Conservation (phyloP, 108 stramenopile genomes). For the Cyclotella choctawhatcheeana region DNA sequence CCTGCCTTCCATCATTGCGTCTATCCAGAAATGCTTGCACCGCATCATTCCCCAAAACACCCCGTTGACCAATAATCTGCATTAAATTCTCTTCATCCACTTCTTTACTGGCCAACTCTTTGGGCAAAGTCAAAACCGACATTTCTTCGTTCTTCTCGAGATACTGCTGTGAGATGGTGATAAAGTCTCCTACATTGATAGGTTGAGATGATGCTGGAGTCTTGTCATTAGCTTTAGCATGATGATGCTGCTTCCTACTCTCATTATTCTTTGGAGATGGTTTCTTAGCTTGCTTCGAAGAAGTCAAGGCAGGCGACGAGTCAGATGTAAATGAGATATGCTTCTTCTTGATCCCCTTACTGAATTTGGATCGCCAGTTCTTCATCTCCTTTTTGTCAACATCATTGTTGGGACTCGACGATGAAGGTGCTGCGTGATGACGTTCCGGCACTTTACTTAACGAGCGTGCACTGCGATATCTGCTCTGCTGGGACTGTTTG, state of each 20-base stretch:
- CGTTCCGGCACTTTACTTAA: slow-evolving; percentile 1
- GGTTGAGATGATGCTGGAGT: slow-evolving; percentile 1
- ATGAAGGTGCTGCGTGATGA: not conserved
- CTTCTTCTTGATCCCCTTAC: slow-evolving; percentile 32
- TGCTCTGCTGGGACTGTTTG: not conserved
- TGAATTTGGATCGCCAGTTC: slow-evolving; percentile 25
- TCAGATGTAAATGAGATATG: slow-evolving; percentile 7
- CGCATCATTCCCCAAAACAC: slow-evolving; percentile 17
- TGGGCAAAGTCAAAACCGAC: slow-evolving; percentile 34
- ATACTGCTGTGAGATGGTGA: slow-evolving; percentile 35
- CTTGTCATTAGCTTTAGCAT: not conserved
- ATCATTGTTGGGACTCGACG: not conserved
- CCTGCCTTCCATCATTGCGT: not conserved
- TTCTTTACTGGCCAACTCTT: slow-evolving; percentile 20
- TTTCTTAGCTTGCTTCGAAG: not conserved
- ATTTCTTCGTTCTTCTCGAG: slow-evolving; percentile 26
- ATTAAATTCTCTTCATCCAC: slow-evolving; percentile 14
- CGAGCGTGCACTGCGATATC: not conserved
- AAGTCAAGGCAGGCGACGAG: not conserved
- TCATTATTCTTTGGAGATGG: not conserved
- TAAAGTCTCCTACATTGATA: slow-evolving; percentile 38
- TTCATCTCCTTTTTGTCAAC: slow-evolving; percentile 5
- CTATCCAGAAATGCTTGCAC: slow-evolving; percentile 26
- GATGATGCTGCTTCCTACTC: not conserved
- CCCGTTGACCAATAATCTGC: slow-evolving; percentile 12